Base-by-base conservation (phyloP, 2,329 filamentous ascomycete genomes). In the Colletotrichum viniferum region DNA sequence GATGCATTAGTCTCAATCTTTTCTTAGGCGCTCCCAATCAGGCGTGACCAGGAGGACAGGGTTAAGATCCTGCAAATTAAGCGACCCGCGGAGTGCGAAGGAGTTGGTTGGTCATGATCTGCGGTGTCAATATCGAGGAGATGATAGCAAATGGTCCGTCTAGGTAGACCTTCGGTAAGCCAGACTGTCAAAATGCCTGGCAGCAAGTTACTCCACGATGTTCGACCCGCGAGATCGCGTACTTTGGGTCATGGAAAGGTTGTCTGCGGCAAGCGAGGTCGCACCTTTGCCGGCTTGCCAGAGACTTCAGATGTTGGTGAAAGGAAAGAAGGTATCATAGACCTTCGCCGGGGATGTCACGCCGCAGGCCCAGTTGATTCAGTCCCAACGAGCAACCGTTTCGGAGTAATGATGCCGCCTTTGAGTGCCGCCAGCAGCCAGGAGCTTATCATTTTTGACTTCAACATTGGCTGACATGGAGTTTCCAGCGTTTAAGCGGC, bases 1-100 rank as follows among this genome's bases (percentile, higher is more conserved):
- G 10, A 26, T 65, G 63, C 63, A 65, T 65, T 65, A 32, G 63
- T 52, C 63, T 52, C 21, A 26, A 16, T 24, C 12, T 9, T 63
- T 21, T 21, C 43, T 48, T 4, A 21, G n/a, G n/a, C 43, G n/a
- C n/a, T 48, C 7, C 43, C 43, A 48, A 48, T 48, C n/a, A 48
- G 43, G 6, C 18, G 10, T 7, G 10, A 3, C 5, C 43, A 21
- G 4, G 4, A 14, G 60, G 30, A 7, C 30, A 30, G 18, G 16
- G 58, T 61, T 18, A 2, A 32, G 21, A 64, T 8, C 13, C 21
- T 36, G 1, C 34, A 4, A 36, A 36, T 4, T 16, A 36, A 36
- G 34, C 34, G 34, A 36, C 3, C 34, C 7, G 3, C 16, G 34
- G 14, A 36, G 34, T 36, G 34, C 5, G 43, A 48, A 21, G 6